Evolutionary conservation across 176 grass and related monocot genomes (phyloP).

Genomic region (sorghum (Sorghum bicolor)): Sorghum_bicolor_NCBIv3 NC_012878.2:52180501-52181000

Average conservation of each 20-base stretch:
- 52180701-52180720: not conserved
- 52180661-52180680: not conserved
- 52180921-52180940: not conserved
- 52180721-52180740: not conserved
- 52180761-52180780: not conserved
- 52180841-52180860: too few relatives aligned
- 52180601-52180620: constrained; percentile 10
- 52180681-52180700: not conserved
- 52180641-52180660: not conserved
- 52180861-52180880: too few relatives aligned
- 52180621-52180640: not conserved
- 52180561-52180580: not conserved
- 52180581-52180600: not conserved
- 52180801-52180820: not conserved
- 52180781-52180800: not conserved
- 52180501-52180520: constrained; percentile 38
- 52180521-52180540: constrained; percentile 5
- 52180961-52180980: not conserved
- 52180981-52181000: not conserved
- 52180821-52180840: too few relatives aligned
- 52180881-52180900: not conserved
- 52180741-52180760: not conserved
- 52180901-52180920: too few relatives aligned
- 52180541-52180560: not conserved
- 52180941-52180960: not conserved